A percentile compares a stretch with the other conserved stretches of the same genome.
Conservation (phyloP, 129 eudicot genomes). For the Oenanthe sinensis region DNA sequence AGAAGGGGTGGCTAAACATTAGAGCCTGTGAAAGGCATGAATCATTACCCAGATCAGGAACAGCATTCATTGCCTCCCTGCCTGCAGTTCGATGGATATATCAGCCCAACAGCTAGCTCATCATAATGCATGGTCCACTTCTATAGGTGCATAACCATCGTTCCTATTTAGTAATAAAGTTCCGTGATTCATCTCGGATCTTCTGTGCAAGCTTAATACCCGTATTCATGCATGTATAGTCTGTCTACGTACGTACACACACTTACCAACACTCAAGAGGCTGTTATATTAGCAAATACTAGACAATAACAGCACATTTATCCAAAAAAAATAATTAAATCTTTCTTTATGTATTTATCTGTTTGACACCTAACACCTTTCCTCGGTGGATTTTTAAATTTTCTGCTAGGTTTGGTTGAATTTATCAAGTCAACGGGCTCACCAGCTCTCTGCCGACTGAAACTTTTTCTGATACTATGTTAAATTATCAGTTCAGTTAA, state of each 20-base stretch:
- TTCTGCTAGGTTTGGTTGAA: background rate
- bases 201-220: background rate
- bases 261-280: background rate
- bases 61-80: background rate
- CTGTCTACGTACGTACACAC: slow-evolving; percentile 2
- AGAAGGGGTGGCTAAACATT: background rate
- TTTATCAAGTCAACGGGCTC: no score
- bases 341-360: background rate
- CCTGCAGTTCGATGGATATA: slow-evolving; percentile 1
- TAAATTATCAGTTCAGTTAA: no score
- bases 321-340: no score
- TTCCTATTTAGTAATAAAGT: background rate
- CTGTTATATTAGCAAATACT: background rate
- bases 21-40: slow-evolving; percentile 1
- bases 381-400: background rate
- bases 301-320: no score
- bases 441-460: no score
- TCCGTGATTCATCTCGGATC: background rate
- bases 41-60: slow-evolving; percentile 5
- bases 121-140: background rate
- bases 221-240: background rate
- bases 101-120: background rate
- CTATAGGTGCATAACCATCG: background rate
- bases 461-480: no score
- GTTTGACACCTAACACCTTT: background rate